Evolutionary conservation across 306 rosid species (phyloP).

Genomic region (Crataegus laevigata): DNA sequence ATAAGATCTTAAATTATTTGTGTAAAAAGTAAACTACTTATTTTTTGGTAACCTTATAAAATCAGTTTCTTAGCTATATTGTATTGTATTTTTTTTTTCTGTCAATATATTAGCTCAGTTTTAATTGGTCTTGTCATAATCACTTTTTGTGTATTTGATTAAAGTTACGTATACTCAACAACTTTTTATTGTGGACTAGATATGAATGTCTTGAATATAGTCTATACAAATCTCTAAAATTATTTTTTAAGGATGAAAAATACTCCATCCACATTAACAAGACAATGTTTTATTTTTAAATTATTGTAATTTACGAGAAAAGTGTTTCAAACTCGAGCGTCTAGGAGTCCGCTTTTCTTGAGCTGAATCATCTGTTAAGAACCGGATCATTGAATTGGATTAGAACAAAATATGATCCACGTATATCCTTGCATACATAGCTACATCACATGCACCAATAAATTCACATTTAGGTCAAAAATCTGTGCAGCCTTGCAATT

Average conservation of each 20-base stretch:
- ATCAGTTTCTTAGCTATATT: not conserved
- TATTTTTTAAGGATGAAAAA: too few species aligned
- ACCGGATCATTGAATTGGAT: not conserved
- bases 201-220: not conserved
- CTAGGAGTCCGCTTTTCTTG: fast-evolving
- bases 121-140: not conserved
- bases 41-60: not conserved
- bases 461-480: not conserved
- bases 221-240: too few species aligned
- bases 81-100: too few species aligned
- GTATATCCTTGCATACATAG: not conserved
- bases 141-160: not conserved
- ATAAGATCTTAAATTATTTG: too few species aligned
- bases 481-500: not conserved
- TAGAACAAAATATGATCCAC: not conserved
- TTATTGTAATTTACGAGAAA: too few species aligned
- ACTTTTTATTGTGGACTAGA: not conserved
- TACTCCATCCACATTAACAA: too few species aligned
- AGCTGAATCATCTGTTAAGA: too few species aligned
- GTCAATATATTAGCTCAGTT: not conserved
- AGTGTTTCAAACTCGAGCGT: too few species aligned
- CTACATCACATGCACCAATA: not conserved
- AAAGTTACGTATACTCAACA: not conserved
- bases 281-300: too few species aligned
- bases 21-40: not conserved